Evolutionary conservation across 2,329 filamentous ascomycete species (phyloP).

Genomic region (Phaeosphaeriaceae sp.): DNA sequence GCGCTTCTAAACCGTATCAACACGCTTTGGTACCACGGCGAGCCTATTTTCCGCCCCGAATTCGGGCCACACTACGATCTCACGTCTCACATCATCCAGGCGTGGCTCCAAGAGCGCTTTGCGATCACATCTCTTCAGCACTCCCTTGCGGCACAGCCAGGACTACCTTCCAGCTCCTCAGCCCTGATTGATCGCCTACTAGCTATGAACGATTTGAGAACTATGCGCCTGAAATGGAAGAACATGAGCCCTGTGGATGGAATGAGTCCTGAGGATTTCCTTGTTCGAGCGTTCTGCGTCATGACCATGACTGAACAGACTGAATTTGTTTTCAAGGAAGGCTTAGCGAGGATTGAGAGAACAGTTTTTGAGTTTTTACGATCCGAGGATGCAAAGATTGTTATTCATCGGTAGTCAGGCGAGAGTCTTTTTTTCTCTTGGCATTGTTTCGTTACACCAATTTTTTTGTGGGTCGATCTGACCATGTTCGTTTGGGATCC

Average conservation of each 20-base stretch:
- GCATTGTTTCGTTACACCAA: background rate
- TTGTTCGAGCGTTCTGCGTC: slow-evolving; percentile 37
- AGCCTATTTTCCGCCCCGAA: slow-evolving; percentile 32
- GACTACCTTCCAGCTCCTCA: slow-evolving; percentile 20
- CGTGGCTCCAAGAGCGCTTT: slow-evolving; percentile 41
- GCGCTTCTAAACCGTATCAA: slow-evolving; percentile 34
- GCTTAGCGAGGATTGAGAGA: slow-evolving; percentile 34
- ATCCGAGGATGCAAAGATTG: slow-evolving; percentile 41
- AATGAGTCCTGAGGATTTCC: slow-evolving; percentile 41
- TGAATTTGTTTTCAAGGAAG: slow-evolving; percentile 44
- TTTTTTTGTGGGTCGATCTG: too few species aligned
- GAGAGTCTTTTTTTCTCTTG: slow-evolving; percentile 1
- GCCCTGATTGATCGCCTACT: slow-evolving; percentile 41
- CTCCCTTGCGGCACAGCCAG: slow-evolving; percentile 29
- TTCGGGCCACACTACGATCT: slow-evolving; percentile 35
- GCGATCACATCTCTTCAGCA: slow-evolving; percentile 36
- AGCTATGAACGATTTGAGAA: slow-evolving; percentile 43
- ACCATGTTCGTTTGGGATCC: background rate
- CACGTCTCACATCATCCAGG: slow-evolving; percentile 33
- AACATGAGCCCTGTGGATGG: slow-evolving; percentile 43
- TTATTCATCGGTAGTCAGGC: slow-evolving; percentile 37
- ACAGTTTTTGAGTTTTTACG: slow-evolving; percentile 41
- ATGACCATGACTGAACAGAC: slow-evolving; percentile 45
- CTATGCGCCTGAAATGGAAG: slow-evolving; percentile 46
- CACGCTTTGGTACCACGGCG: slow-evolving; percentile 36